Evolutionary conservation across 164 flowering plant species (phyloP), one percentile per base, ranked within the genome.

Genomic region (Berberis vulgaris): DNA sequence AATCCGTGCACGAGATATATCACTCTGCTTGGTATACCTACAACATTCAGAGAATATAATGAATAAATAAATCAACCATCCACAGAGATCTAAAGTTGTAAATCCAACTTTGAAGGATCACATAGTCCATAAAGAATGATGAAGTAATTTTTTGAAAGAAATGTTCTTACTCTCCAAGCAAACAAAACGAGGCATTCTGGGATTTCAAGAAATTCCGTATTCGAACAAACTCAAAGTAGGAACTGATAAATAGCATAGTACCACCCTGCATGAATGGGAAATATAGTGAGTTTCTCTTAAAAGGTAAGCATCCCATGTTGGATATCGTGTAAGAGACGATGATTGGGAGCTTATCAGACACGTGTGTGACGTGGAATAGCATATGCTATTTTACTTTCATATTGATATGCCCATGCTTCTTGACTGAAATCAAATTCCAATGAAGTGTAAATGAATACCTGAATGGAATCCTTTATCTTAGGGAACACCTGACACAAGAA

Each of bases 181-280:
- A 72, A 70, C 98, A 93, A 71, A 86, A 85, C 59, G 94, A 85
- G 58, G 96, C 89, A 71, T 80, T 77, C 61, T 93, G 92, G 6
- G 88, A 78, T 73, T 85, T 87, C 79, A 94, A 74, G 65, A 83
- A 94, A 63, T 86, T 88, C 12, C 96, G 80, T 60, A 94, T 26
- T 49, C 91, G 84, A 58, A 88, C 84, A 77, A 78, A 94, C 67
- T 94, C 97, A 62, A 87, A 82, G 73, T 91, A 88, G 40, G 96
- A 87, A 76, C 87, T 84, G 69, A 82, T 73, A 74, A 94, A 93
- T 59, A 93, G 55, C 96, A 94, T 83, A 8, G 79, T 72, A 11
- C 99, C 99, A 47, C 91, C 89, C 99, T 94, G 83, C 73, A 78
- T 43, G 56, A 57, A 63, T 5, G 39, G 43, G 6, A 53, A 60